phyloP scores from a whole-genome alignment of 352 stramenopile species.

The Pythium brassicae region DNA sequence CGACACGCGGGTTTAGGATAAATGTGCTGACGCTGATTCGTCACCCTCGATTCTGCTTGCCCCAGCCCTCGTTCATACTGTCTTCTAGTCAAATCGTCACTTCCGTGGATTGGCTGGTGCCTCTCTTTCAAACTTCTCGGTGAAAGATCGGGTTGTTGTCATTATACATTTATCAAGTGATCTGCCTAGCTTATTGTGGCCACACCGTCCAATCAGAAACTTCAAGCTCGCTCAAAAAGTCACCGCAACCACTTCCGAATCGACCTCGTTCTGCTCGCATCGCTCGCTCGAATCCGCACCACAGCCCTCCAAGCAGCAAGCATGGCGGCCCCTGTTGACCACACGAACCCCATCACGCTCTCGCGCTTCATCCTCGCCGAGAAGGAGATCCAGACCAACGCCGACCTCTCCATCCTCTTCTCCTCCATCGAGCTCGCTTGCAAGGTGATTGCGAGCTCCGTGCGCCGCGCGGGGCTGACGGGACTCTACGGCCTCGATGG shows the following conservation, averaged over 20 bases:
- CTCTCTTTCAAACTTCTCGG: too few species aligned
- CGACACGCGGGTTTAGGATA: not conserved
- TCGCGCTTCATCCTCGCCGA: constrained; percentile 92
- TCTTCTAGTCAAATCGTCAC: not conserved
- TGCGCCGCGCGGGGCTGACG: constrained; percentile 92
- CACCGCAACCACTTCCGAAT: constrained; percentile 14
- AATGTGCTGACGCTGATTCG: not conserved
- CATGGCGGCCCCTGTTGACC: constrained; percentile 52
- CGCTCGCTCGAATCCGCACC: not conserved
- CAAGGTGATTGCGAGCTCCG: constrained; percentile 96
- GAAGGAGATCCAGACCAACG: constrained; percentile 92
- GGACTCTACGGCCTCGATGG: constrained; percentile 95
- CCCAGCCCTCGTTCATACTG: not conserved
- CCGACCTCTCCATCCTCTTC: constrained; percentile 94
- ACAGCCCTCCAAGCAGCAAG: constrained; percentile 11
- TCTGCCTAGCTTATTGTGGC: too few species aligned
- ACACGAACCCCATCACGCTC: constrained; percentile 90
- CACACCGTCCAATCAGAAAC: constrained; percentile 9
- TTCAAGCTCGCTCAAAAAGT: not conserved
- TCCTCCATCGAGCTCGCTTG: constrained; percentile 95
- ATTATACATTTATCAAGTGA: too few species aligned
- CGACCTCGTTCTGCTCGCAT: constrained; percentile 12
- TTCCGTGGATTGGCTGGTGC: not conserved
- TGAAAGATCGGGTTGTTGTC: too few species aligned
- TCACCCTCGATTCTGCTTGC: not conserved